Evolutionary conservation across 192 early-diverging fungal species (phyloP).

Genomic region (Mortierella hygrophila): DNA sequence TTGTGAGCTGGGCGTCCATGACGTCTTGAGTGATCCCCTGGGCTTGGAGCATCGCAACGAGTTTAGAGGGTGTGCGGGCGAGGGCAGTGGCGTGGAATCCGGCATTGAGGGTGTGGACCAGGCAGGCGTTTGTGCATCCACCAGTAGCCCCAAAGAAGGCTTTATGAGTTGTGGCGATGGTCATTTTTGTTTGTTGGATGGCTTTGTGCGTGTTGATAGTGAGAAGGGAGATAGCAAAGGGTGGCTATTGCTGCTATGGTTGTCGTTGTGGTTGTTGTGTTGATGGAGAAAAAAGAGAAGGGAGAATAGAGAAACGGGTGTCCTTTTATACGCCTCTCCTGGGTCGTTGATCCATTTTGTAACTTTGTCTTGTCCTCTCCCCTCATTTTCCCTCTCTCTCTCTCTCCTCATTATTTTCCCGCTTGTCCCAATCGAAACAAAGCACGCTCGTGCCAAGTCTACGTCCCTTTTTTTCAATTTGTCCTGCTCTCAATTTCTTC

Average conservation of each 20-base stretch:
- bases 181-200: not conserved
- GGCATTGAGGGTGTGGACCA: constrained; percentile 41
- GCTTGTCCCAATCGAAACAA: not conserved
- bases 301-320: not conserved
- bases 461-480: not conserved
- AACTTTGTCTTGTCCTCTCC: not conserved
- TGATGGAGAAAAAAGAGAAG: not conserved
- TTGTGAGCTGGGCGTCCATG: constrained; percentile 32
- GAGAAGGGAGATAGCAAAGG: not conserved
- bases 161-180: constrained; percentile 7
- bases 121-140: constrained; percentile 44
- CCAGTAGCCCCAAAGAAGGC: constrained; percentile 53
- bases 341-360: not conserved
- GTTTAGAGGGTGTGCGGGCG: constrained; percentile 45
- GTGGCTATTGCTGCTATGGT: not conserved
- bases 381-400: too few species aligned
- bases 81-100: constrained; percentile 40
- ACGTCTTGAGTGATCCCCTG: constrained; percentile 29
- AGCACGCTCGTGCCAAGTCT: constrained; percentile 5
- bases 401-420: not conserved
- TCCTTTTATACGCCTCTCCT: not conserved
- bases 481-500: not conserved
- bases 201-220: not conserved
- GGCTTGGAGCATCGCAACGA: constrained; percentile 36
- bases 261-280: not conserved